These are phyloP conservation scores for Aspergillus sparsus DNA, from an alignment of 495 filamentous ascomycete species.

Conservation along the genomic window DNA sequence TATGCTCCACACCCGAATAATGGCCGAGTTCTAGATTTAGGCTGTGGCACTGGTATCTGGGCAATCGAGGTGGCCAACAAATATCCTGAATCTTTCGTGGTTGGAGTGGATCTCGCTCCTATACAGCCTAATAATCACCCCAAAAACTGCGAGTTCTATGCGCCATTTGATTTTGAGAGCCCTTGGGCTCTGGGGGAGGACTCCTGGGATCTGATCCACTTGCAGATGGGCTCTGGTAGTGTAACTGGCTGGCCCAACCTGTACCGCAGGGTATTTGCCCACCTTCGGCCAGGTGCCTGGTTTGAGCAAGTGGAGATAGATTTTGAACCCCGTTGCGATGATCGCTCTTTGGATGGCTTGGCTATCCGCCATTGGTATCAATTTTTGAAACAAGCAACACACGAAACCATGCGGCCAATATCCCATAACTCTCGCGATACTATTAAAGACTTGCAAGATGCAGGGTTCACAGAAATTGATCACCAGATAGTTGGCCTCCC, in stretches of 20 bases:
- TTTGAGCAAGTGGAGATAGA: slow-evolving; percentile 96
- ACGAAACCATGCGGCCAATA: slow-evolving; percentile 62
- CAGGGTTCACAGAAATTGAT: slow-evolving; percentile 83
- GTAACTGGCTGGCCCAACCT: slow-evolving; percentile 75
- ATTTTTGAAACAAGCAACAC: slow-evolving; percentile 69
- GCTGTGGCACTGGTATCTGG: slow-evolving; percentile 92
- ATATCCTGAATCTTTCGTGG: slow-evolving; percentile 62
- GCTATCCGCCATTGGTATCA: slow-evolving; percentile 65
- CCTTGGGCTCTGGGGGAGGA: slow-evolving; percentile 75
- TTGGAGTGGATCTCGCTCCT: slow-evolving; percentile 74
- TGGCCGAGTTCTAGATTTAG: slow-evolving; percentile 73
- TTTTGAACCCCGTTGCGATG: slow-evolving; percentile 74
- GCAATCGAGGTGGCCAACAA: slow-evolving; percentile 78
- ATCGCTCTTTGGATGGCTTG: slow-evolving; percentile 58
- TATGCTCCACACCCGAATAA: slow-evolving; percentile 54
- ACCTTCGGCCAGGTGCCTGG: slow-evolving; percentile 79
- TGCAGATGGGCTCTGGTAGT: slow-evolving; percentile 79
- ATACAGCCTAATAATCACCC: slow-evolving; percentile 80
- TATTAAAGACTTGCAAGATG: slow-evolving; percentile 60
- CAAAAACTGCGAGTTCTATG: slow-evolving; percentile 65
- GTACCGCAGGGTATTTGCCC: slow-evolving; percentile 71
- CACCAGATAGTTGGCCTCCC: slow-evolving; percentile 73
- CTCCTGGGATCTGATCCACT: slow-evolving; percentile 84
- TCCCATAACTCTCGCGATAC: slow-evolving; percentile 63
- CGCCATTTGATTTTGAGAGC: slow-evolving; percentile 74